These are phyloP conservation scores for Chlorella sorokiniana DNA, from an alignment of 139 green algal species.

Conservation along the genomic window DNA sequence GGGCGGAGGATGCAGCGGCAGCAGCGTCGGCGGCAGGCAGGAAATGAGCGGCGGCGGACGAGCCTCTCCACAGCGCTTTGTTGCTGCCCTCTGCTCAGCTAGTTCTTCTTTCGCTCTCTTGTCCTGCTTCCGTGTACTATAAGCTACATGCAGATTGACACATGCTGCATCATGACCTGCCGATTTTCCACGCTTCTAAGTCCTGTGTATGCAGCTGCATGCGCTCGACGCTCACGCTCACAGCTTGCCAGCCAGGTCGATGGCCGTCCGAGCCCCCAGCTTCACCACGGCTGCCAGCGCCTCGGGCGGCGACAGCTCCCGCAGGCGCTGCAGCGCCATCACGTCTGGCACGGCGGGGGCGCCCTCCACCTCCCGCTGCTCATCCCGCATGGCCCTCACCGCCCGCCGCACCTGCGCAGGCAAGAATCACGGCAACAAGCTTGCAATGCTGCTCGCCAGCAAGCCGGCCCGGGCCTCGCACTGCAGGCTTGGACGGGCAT, in stretches of 20 bases:
- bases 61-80: too few relatives aligned
- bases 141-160: too few relatives aligned
- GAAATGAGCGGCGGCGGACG: neutral
- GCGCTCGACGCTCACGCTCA: neutral
- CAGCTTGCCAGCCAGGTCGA: conserved; percentile 4
- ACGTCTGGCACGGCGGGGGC: conserved; percentile 40
- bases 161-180: too few relatives aligned
- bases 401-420: conserved; percentile 29
- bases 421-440: neutral
- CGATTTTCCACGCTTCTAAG: too few relatives aligned
- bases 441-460: too few relatives aligned
- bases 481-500: too few relatives aligned
- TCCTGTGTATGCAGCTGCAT: too few relatives aligned
- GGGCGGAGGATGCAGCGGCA: conserved; percentile 21
- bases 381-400: conserved; percentile 57
- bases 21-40: neutral
- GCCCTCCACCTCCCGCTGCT: conserved; percentile 49
- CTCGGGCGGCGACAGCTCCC: conserved; percentile 37
- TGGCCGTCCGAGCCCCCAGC: conserved; percentile 1
- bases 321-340: conserved; percentile 17
- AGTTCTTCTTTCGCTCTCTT: neutral
- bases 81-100: too few relatives aligned
- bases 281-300: conserved; percentile 43
- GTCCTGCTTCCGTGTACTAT: neutral
- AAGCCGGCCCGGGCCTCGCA: too few relatives aligned